A percentile compares a stretch with the other conserved stretches of the same genome.
Evolutionary conservation across 2,329 filamentous ascomycete genomes (phyloP).

Genomic region (Exophiala viscosa): DNA sequence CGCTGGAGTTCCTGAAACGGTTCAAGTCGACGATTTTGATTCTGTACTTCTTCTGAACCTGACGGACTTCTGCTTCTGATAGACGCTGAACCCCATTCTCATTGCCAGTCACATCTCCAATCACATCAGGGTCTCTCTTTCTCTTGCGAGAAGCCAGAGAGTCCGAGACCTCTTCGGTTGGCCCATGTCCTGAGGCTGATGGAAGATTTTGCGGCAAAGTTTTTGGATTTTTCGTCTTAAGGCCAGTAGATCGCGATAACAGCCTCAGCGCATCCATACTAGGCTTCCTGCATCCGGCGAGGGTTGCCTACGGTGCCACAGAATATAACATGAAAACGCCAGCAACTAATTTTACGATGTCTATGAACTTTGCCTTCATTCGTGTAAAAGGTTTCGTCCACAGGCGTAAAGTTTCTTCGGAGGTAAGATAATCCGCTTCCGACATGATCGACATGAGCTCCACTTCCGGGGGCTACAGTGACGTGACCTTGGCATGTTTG

Average conservation of each 20-base stretch:
- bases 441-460: no score
- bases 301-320: neutral
- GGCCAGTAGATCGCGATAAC: slow-evolving; percentile 43
- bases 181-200: slow-evolving; percentile 38
- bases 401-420: no score
- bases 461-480: no score
- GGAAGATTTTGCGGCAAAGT: slow-evolving; percentile 34
- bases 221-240: slow-evolving; percentile 35
- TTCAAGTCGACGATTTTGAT: slow-evolving; percentile 76
- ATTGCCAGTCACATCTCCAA: slow-evolving; percentile 21
- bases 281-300: neutral
- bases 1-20: slow-evolving; percentile 35
- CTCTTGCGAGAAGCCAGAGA: slow-evolving; percentile 38
- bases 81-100: neutral
- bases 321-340: neutral
- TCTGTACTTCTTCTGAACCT: slow-evolving; percentile 72
- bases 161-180: slow-evolving; percentile 37
- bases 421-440: no score
- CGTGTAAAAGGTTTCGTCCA: no score
- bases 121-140: slow-evolving; percentile 27
- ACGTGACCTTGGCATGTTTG: no score
- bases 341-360: neutral
- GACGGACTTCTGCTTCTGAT: slow-evolving; percentile 58
- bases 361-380: no score
- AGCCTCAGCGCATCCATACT: slow-evolving; percentile 47